Percentiles rank a stretch among this genome's conserved stretches.
Conservation (phyloP, 2,329 filamentous ascomycete genomes). For the Exophiala lecanii-corni region DNA sequence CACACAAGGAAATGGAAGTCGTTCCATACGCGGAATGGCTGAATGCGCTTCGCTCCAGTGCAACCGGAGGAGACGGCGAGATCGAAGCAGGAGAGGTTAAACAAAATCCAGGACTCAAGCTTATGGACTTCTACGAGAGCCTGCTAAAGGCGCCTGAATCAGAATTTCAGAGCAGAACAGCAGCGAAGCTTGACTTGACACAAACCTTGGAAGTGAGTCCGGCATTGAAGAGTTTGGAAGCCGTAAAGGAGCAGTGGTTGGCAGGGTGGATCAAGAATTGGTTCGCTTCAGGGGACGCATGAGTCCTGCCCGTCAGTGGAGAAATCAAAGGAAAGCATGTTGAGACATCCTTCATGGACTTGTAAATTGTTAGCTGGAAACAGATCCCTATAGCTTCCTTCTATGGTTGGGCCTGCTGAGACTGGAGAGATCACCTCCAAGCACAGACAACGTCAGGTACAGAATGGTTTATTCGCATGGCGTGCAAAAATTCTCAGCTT, state of each 20-base stretch:
- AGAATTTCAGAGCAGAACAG: not conserved
- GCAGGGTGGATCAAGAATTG: not conserved
- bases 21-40: constrained; percentile 44
- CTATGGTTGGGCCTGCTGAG: no score
- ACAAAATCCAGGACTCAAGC: constrained; percentile 49
- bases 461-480: no score
- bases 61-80: constrained; percentile 11
- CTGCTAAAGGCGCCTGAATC: constrained; percentile 25
- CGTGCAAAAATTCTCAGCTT: no score
- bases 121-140: constrained; percentile 47
- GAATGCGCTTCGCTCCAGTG: not conserved
- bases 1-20: no score
- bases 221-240: not conserved
- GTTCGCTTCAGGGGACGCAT: no score
- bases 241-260: not conserved
- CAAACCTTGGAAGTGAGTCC: not conserved
- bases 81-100: constrained; percentile 39
- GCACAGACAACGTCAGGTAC: no score
- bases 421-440: no score
- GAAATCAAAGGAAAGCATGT: no score
- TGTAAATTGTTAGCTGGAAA: no score
- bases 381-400: no score
- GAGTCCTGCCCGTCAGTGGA: no score
- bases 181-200: not conserved
- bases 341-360: no score